Evolutionary conservation across 2,329 filamentous ascomycete genomes (phyloP), one percentile per base, ranked within the genome.

Genomic region (Tolypocladium endophyticum): DNA sequence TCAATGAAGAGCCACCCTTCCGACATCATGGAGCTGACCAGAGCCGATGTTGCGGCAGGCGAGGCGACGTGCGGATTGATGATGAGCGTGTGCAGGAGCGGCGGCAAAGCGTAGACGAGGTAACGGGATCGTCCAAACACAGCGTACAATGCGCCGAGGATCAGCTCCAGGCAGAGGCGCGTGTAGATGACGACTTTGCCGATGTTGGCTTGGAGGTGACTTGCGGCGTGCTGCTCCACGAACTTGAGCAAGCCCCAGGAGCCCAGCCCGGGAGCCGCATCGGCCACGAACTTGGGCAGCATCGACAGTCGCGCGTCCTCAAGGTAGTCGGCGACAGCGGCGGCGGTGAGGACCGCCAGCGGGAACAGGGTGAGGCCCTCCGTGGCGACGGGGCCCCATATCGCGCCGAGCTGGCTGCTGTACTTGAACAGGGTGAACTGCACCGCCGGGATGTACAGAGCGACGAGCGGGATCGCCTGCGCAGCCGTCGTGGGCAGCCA

Each of bases 1-100:
- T 92, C 92, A 53, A 97, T 71, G 1, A 97, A 75, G 1, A 84
- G 82, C 81, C 87, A 97, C 20, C 87, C 85, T 41, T 88, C 79
- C 1, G 78, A 73, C 25, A 77, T 74, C 52, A 97, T 76, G 0
- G 84, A 87, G 6, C 76, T 75, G 68, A 96, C 93, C 43, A 94
- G 76, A 0, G 79, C 74, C 1, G 76, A 72, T 0, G 86, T 84
- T 0, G 86, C 85, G 64, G 78, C 76, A 0, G 81, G 77, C 1
- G 85, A 82, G 56, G 84, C 82, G 57, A 89, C 76, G 70, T 96
- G 92, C 0, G 87, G 82, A 71, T 97, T 97, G 58, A 86, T 79
- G 41, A 87, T 77, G 36, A 85, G 76, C 0, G 88, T 87, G 69
- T 92, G 88, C 8, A 91, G 70, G 45, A 96, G 69, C 0, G 89